Evolutionary conservation across 129 eudicot genomes (phyloP).

Genomic region (Logfia minima): DNA sequence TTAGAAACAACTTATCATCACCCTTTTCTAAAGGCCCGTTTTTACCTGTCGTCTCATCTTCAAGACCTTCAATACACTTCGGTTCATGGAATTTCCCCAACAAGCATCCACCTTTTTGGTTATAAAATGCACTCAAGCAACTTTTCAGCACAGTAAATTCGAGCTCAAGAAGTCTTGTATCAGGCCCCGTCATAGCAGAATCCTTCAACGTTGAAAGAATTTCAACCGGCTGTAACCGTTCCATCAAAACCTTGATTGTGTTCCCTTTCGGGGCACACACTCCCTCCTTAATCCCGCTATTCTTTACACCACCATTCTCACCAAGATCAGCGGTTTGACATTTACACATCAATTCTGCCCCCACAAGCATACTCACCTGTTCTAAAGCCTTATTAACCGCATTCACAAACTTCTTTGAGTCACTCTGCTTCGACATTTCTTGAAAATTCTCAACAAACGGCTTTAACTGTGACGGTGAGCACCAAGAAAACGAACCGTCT

Average conservation of each 20-base stretch:
- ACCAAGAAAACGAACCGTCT: conserved; percentile 85
- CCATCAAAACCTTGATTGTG: conserved; percentile 25
- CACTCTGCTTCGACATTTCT: conserved; percentile 57
- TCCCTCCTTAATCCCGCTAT: conserved; percentile 55
- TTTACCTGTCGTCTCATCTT: conserved; percentile 33
- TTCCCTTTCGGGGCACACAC: conserved; percentile 44
- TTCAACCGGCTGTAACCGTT: conserved; percentile 31
- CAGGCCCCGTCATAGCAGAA: conserved; percentile 31
- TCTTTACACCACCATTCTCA: conserved; percentile 25
- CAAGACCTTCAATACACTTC: conserved; percentile 50
- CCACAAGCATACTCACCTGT: conserved; percentile 37
- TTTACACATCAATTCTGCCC: conserved; percentile 39
- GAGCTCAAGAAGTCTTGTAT: conserved; percentile 23
- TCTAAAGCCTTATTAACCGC: conserved; percentile 52
- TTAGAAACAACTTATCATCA: conserved; percentile 34
- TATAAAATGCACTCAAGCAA: conserved; percentile 52
- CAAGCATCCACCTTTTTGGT: conserved; percentile 19
- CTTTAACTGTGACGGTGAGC: conserved; percentile 50
- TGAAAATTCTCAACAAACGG: conserved; percentile 58
- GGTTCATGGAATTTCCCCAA: conserved; percentile 39
- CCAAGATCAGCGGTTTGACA: conserved; percentile 27
- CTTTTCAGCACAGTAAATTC: conserved; percentile 48
- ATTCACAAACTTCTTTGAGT: conserved; percentile 48
- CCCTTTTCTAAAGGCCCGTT: conserved; percentile 32
- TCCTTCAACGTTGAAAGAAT: conserved; percentile 30